These are phyloP conservation scores for Phyllosticta paracitricarpa DNA, from an alignment of 2,329 filamentous ascomycete genomes.

Conservation along the genomic window DNA sequence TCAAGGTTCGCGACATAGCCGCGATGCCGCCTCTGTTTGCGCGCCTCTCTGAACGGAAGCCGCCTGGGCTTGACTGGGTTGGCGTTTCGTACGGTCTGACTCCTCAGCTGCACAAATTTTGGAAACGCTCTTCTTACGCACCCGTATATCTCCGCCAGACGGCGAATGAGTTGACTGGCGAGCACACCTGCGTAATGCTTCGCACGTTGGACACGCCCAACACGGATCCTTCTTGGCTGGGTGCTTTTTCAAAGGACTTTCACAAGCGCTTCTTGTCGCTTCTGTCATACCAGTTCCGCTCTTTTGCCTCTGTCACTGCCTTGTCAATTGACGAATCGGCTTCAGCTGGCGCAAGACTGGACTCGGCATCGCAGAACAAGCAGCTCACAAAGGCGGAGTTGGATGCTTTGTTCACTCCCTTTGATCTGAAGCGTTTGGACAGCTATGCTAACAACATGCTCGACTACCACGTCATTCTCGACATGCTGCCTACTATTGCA, in stretches of 20 bases:
- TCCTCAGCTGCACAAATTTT: conserved; percentile 81
- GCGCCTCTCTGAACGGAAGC: conserved; percentile 71
- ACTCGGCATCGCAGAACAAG: conserved; percentile 42
- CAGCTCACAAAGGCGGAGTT: conserved; percentile 65
- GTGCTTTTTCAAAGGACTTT: conserved; percentile 86
- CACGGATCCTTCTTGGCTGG: conserved; percentile 63
- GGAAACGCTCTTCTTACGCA: conserved; percentile 78
- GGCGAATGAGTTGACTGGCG: conserved; percentile 88
- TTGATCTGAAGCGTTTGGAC: conserved; percentile 89
- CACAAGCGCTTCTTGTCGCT: conserved; percentile 85
- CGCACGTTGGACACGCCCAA: conserved; percentile 54
- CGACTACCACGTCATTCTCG: conserved; percentile 94
- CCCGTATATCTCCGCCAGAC: conserved; percentile 94
- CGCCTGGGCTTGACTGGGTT: conserved; percentile 77
- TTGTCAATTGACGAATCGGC: conserved; percentile 85
- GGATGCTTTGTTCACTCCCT: conserved; percentile 71
- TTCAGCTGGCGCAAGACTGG: conserved; percentile 58
- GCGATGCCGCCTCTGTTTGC: conserved; percentile 91
- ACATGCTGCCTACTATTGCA: conserved; percentile 77
- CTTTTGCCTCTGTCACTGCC: conserved; percentile 67
- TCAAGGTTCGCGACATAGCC: conserved; percentile 77
- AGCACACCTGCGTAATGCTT: conserved; percentile 97
- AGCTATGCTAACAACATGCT: conserved; percentile 95
- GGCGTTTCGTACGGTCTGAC: conserved; percentile 95
- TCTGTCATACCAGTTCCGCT: conserved; percentile 83